A percentile compares a stretch with the other conserved stretches of the same genome.
phyloP scores from a whole-genome alignment of 441 rosid genomes.

The Gossypium schwendimanii region DNA sequence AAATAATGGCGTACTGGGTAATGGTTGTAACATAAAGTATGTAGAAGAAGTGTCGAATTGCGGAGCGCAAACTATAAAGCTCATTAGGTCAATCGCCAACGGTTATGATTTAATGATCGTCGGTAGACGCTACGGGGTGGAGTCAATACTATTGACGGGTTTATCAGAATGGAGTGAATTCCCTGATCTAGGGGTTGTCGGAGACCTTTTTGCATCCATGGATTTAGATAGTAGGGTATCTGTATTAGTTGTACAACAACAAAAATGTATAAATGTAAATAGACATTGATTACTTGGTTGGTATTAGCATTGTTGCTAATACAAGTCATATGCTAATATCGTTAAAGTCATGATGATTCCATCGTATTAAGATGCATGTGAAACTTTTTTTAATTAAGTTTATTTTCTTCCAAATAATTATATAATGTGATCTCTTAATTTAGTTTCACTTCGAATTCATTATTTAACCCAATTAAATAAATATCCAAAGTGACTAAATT shows the following conservation, averaged over 20 bases:
- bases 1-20: neutral
- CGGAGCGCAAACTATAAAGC: constrained; percentile 23
- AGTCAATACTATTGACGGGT: constrained; percentile 24
- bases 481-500: no score
- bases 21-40: constrained; percentile 13
- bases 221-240: constrained; percentile 32
- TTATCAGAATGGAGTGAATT: constrained; percentile 42
- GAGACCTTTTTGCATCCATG: constrained; percentile 37
- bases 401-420: no score
- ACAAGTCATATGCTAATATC: no score
- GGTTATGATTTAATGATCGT: constrained; percentile 28
- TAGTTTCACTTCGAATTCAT: no score
- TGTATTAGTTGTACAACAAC: constrained; percentile 14
- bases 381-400: no score
- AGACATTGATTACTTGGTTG: no score
- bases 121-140: constrained; percentile 28
- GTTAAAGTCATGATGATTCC: no score
- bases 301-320: no score
- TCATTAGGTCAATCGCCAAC: constrained; percentile 22
- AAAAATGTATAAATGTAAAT: neutral
- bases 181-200: constrained; percentile 40
- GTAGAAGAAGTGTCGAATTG: constrained; percentile 24
- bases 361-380: no score
- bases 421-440: no score
- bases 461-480: no score